phyloP scores from a whole-genome alignment of 108 stramenopile genomes.

The Chaetoceros muelleri region DNA sequence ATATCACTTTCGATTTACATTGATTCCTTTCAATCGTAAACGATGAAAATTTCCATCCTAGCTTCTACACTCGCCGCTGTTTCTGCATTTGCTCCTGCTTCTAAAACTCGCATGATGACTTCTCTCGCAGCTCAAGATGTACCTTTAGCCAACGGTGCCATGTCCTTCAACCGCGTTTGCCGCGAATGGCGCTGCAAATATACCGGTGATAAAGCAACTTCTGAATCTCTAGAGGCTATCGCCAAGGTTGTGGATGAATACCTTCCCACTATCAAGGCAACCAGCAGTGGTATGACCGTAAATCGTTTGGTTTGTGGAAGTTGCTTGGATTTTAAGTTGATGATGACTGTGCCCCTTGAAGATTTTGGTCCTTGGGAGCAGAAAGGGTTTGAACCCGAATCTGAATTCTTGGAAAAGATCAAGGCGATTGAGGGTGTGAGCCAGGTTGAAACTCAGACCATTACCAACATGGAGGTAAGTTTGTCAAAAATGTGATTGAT shows the following conservation, averaged over 20 bases:
- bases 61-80: constrained; percentile 9
- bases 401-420: constrained; percentile 66
- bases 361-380: constrained; percentile 81
- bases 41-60: constrained; percentile 4
- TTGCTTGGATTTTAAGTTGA: constrained; percentile 83
- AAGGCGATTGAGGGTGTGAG: constrained; percentile 84
- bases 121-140: constrained; percentile 43
- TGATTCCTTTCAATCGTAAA: no score
- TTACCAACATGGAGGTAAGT: constrained; percentile 79
- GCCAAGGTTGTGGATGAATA: constrained; percentile 67
- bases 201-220: constrained; percentile 66
- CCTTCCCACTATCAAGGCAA: constrained; percentile 67
- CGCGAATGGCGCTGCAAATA: constrained; percentile 87
- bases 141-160: constrained; percentile 71
- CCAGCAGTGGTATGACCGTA: constrained; percentile 44
- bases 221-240: constrained; percentile 61
- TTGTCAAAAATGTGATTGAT: no score
- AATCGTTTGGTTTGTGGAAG: constrained; percentile 77
- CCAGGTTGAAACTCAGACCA: constrained; percentile 85
- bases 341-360: constrained; percentile 69
- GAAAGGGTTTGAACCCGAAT: constrained; percentile 43
- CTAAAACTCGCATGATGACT: constrained; percentile 4
- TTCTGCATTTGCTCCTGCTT: constrained; percentile 32
- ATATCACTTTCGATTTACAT: background rate
- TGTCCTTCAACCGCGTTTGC: constrained; percentile 78